Percentiles rank a stretch among this genome's conserved stretches.
Conservation (phyloP, 768 basidiomycete species). For the Boletus pseudo-olivaceus region DNA sequence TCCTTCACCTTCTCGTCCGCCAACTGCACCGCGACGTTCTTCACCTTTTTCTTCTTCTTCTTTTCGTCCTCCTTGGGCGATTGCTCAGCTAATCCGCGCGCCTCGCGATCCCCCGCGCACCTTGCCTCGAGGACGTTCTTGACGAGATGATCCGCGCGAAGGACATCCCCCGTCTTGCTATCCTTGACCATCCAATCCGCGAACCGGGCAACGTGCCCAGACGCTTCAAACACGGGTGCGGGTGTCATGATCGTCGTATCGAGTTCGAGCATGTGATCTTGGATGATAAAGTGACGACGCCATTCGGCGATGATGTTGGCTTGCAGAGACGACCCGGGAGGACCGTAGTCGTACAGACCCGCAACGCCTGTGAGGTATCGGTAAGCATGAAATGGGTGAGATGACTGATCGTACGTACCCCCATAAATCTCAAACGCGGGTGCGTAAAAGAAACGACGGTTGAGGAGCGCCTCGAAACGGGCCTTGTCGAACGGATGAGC, state of each 20-base stretch:
- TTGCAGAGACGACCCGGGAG: conserved; percentile 91
- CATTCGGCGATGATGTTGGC: conserved; percentile 96
- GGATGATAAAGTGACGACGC: conserved; percentile 97
- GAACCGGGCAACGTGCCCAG: conserved; percentile 96
- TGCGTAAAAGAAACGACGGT: conserved; percentile 93
- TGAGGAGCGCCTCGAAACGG: conserved; percentile 80
- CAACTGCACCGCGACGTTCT: conserved; percentile 66
- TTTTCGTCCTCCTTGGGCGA: conserved; percentile 54
- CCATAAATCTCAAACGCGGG: conserved; percentile 99
- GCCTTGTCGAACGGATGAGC: conserved; percentile 85
- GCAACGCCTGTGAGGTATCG: conserved; percentile 62
- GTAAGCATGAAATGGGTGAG: neutral
- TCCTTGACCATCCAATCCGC: conserved; percentile 99
- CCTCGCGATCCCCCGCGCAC: conserved; percentile 87
- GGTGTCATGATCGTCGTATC: conserved; percentile 99
- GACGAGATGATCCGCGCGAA: conserved; percentile 95
- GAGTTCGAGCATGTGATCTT: conserved; percentile 97
- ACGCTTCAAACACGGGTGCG: conserved; percentile 90
- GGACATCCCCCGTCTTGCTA: conserved; percentile 88
- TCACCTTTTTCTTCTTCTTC: conserved; percentile 67
- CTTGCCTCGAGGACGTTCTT: conserved; percentile 89
- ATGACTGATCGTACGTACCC: conserved; percentile 59
- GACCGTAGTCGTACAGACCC: conserved; percentile 97
- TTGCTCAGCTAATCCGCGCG: conserved; percentile 69
- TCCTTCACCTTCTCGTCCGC: conserved; percentile 68